These are phyloP conservation scores for Scheffersomyces stambukii DNA, from an alignment of 1,139 yeast species.

Conservation along the genomic window DNA sequence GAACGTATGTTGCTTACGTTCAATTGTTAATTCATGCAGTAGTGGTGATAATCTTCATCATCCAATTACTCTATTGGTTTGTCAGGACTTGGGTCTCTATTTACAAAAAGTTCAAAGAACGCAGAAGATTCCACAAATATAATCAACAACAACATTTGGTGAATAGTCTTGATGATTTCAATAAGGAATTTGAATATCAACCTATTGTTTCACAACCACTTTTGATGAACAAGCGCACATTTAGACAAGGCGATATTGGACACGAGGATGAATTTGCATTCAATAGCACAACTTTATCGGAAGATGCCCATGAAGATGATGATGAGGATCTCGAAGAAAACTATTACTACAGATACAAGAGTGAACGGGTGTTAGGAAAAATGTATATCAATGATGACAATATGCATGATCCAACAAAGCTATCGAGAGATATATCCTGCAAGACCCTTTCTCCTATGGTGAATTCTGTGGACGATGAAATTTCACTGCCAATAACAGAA, in stretches of 20 bases:
- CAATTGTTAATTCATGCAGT: constrained; percentile 38
- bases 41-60: constrained; percentile 32
- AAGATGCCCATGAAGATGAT: constrained; percentile 2
- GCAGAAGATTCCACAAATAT: constrained; percentile 5
- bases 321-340: constrained; percentile 9
- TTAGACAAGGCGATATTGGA: background rate
- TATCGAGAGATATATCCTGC: too few species aligned
- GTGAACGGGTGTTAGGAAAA: constrained; percentile 9
- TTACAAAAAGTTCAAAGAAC: constrained; percentile 8
- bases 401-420: too few species aligned
- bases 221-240: constrained; percentile 1
- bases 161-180: constrained; percentile 21
- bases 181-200: constrained; percentile 30
- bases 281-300: background rate
- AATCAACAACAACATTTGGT: background rate
- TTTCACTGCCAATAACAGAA: constrained; percentile 1
- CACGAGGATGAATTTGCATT: constrained; percentile 3
- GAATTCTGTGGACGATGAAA: too few species aligned
- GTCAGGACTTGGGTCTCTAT: constrained; percentile 23
- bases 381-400: constrained; percentile 2
- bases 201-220: constrained; percentile 17
- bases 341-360: constrained; percentile 11
- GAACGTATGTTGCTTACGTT: constrained; percentile 39
- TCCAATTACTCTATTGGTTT: constrained; percentile 31
- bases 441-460: too few species aligned